These are phyloP conservation scores for Guadua angustifolia DNA, from an alignment of 176 grass and related monocot genomes.

Conservation along the genomic window DNA sequence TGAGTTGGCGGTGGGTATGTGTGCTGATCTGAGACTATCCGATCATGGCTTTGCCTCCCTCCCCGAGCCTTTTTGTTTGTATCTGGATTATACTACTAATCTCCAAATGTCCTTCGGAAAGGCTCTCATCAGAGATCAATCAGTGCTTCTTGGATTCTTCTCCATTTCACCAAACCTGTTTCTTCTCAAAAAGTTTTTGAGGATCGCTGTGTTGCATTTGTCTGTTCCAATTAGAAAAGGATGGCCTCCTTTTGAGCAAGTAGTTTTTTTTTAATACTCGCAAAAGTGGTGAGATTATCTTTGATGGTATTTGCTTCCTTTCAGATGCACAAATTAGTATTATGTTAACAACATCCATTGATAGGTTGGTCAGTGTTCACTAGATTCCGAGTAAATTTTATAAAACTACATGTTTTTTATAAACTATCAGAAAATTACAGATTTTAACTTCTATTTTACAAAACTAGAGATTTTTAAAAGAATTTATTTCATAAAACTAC, in stretches of 20 bases:
- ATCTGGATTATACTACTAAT: neutral
- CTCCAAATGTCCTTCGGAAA: neutral
- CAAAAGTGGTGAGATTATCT: neutral
- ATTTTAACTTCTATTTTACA: too few relatives aligned
- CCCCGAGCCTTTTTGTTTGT: neutral
- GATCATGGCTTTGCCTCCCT: neutral
- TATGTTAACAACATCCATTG: neutral
- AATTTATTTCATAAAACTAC: too few relatives aligned
- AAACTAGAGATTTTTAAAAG: too few relatives aligned
- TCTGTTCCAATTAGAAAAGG: neutral
- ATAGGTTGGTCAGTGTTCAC: neutral
- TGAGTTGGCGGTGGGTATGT: neutral
- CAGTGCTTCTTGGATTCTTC: neutral
- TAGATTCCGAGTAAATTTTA: neutral
- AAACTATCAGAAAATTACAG: too few relatives aligned
- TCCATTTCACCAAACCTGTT: neutral
- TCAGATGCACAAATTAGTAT: neutral
- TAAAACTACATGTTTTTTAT: too few relatives aligned
- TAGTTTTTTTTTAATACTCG: neutral
- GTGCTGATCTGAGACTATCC: neutral
- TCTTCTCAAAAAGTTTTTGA: neutral
- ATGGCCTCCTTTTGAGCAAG: neutral
- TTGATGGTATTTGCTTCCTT: neutral
- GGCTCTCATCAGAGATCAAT: neutral
- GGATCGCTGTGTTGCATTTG: neutral